Evolutionary conservation across 1,284 basidiomycete species (phyloP), one percentile per base, ranked within the genome.

Genomic region (Hypsizygus ulmarius): DNA sequence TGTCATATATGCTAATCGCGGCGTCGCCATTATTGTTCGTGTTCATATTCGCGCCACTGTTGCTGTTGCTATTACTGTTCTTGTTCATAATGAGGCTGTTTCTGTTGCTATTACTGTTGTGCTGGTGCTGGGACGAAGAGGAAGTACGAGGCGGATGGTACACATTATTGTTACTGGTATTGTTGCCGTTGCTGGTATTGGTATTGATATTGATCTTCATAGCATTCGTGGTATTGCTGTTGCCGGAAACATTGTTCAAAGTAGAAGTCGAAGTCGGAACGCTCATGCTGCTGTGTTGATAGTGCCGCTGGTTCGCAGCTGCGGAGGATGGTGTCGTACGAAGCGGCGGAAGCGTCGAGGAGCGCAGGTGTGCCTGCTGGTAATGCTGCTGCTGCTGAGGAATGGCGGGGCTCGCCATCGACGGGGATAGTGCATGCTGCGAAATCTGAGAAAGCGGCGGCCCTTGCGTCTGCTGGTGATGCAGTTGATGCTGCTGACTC

Each of bases 261-360:
- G 21, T 25, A 25, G 21, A 25, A 25, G 21, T 25, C 21, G 21
- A 49, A 21, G 47, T 42, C 5, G 63, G 63, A 50, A 64, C 65
- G 50, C 63, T 77, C 67, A 74, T 68, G 53, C 71, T 74, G 52
- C 57, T 74, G 51, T 72, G 70, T 54, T 72, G 68, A 54, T 62
- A 66, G 58, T 73, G 71, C 6, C 73, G 61, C 55, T 66, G 62
- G 11, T 46, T 62, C 61, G 59, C 19, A 57, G 53, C 21, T 61
- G 66, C 50, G 59, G 55, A 46, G 34, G 64, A 54, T 25, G 62
- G 61, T 27, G 61, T 58, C 21, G 64, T 62, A 25, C 57, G 67
- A 35, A 65, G 67, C 35, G 69, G 69, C 45, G 69, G 69, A 47
- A 69, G 61, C 12, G 69, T 71, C n/a, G 64, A 65, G 34, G 66